Conservation (phyloP, 441 rosid genomes). For the Populus hybrid region DNA sequence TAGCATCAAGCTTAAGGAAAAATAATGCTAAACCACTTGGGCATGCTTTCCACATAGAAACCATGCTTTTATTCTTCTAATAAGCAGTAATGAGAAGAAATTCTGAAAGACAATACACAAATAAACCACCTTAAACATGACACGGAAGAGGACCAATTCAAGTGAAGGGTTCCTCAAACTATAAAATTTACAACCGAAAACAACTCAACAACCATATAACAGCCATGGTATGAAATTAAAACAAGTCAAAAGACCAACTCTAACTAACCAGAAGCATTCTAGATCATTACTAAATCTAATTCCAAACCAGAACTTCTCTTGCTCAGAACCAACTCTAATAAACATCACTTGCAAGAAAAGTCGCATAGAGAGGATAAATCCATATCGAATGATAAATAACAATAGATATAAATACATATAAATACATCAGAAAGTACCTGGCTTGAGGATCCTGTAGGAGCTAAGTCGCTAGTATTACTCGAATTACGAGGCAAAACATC, state of each 20-base stretch:
- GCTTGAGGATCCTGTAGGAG: conserved; percentile 44
- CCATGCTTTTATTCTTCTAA: background rate
- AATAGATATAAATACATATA: conserved; percentile 4
- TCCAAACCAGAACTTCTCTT: background rate
- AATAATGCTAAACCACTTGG: background rate
- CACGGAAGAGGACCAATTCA: background rate
- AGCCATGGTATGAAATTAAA: background rate
- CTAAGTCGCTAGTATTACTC: conserved; percentile 26
- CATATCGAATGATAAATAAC: conserved; percentile 4
- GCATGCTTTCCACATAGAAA: too few species aligned
- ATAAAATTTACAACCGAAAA: background rate
- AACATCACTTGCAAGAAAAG: background rate
- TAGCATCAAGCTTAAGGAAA: background rate
- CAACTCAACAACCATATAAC: background rate
- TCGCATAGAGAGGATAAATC: background rate
- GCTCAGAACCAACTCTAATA: background rate
- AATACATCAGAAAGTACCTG: conserved; percentile 44
- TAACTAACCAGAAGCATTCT: background rate
- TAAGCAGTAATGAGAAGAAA: background rate
- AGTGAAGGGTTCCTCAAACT: background rate
- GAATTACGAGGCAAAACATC: conserved; percentile 31
- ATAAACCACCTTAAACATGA: background rate
- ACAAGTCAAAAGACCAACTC: background rate
- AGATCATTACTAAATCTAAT: background rate
- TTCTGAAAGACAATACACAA: background rate